Evolutionary conservation across 148 eudicot species (phyloP), one percentile per base, ranked within the genome.

Genomic region (Rhododendron simsii): DNA sequence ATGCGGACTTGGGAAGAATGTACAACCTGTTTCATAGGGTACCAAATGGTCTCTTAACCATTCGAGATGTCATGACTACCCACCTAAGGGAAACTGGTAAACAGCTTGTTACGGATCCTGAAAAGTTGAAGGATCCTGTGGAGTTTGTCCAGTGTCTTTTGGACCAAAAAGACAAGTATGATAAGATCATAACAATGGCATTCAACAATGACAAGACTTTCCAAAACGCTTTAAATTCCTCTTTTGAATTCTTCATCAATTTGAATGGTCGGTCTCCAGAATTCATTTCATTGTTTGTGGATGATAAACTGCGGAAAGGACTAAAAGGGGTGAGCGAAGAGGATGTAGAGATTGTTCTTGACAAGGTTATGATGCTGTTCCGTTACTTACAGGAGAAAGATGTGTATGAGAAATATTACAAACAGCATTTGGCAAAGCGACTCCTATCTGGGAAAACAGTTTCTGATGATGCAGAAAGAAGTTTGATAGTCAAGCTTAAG

Each of bases 21-120:
- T 93, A 95, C 86, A 93, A 78, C 81, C 91, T 95, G 87, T 95
- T 95, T 85, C 93, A 88, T 12, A 91, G 98, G 55, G 95, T 95
- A 80, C 83, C 90, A 18, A 85, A 89, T 86, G 98, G 98, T 83
- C 93, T 92, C 79, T 86, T 92, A 41, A 95, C 92, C n/a, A 87
- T 95, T 80, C 89, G 95, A 84, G 96, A 93, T 86, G 98, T 93
- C 86, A 95, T 95, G 98, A 93, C 98, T 35, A 87, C 93, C 88
- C 96, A 95, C 85, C 85, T 95, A 48, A 89, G 95, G 86, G 96
- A 91, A 9, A 90, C 91, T 23, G 98, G 96, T 85, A 93, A 94
- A 89, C 96, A 93, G 89, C 93, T 95, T 87, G 98, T 95, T 78
- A 92, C 94, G 59, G 98, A 94, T 91, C 95, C 97, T n/a, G 98